Conservation (phyloP, 345 rosid species). For the Citrus australasica region DNA sequence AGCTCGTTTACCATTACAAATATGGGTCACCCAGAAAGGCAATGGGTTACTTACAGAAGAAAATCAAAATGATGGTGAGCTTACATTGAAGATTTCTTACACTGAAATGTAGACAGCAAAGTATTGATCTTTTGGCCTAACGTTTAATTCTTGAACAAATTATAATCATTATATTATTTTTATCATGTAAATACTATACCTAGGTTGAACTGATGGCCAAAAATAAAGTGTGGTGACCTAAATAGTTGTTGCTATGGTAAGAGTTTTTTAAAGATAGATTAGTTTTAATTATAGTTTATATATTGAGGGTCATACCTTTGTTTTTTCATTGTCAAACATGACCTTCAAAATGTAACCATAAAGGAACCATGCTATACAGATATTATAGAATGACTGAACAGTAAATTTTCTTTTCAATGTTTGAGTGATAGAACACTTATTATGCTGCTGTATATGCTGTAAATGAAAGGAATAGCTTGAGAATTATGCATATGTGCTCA, state of each 20-base stretch:
- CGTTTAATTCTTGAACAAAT: neutral
- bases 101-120: neutral
- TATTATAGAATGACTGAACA: neutral
- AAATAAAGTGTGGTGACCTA: neutral
- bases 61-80: conserved; percentile 67
- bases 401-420: conserved; percentile 1
- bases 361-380: neutral
- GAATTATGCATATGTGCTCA: conserved; percentile 9
- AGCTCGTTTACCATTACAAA: conserved; percentile 72
- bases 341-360: neutral
- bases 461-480: conserved; percentile 1
- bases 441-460: neutral
- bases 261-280: neutral
- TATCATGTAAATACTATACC: neutral
- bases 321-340: neutral
- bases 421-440: neutral
- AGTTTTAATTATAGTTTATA: neutral
- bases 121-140: neutral
- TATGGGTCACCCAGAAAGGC: conserved; percentile 79
- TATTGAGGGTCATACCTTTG: neutral
- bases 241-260: neutral
- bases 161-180: neutral
- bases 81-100: neutral
- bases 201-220: neutral
- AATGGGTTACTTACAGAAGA: conserved; percentile 75